Evolutionary conservation across 805 yeast genomes (phyloP).

Genomic region (Saccharomycopsis guyanensis): DNA sequence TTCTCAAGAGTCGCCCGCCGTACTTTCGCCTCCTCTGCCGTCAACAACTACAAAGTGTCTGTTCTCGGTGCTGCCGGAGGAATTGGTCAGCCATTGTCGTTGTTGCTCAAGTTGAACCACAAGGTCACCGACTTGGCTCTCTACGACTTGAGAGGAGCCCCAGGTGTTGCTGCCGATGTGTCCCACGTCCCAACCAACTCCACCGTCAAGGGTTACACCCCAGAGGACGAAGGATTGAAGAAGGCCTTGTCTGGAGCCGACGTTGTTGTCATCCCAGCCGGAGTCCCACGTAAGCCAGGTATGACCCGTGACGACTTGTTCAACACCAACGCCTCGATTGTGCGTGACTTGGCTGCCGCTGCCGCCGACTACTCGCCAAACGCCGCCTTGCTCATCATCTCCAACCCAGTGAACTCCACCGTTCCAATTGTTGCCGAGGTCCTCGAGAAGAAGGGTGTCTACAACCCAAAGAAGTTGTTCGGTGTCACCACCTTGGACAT

Average conservation of each 20-base stretch:
- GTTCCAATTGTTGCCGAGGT: conserved; percentile 82
- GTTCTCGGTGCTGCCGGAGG: conserved; percentile 86
- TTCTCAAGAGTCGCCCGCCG: conserved; percentile 21
- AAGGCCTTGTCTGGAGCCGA: conserved; percentile 73
- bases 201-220: conserved; percentile 53
- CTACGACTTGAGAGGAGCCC: conserved; percentile 68
- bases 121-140: conserved; percentile 62
- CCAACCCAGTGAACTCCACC: conserved; percentile 80
- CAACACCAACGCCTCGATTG: conserved; percentile 78
- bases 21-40: conserved; percentile 54
- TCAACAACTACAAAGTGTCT: conserved; percentile 68
- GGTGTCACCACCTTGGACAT: conserved; percentile 82
- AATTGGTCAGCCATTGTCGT: conserved; percentile 65
- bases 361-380: conserved; percentile 60
- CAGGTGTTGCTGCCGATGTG: conserved; percentile 76
- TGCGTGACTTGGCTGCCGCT: conserved; percentile 65
- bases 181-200: conserved; percentile 75
- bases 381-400: conserved; percentile 59
- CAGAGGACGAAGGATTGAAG: conserved; percentile 58
- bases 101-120: conserved; percentile 63
- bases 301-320: conserved; percentile 84
- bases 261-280: conserved; percentile 83
- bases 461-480: conserved; percentile 68
- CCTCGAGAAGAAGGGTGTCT: conserved; percentile 60
- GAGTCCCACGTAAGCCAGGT: conserved; percentile 86